Evolutionary conservation across 73 alveolate species (phyloP), one percentile per base, ranked within the genome.

Genomic region (Paraurostyla sp.): DNA sequence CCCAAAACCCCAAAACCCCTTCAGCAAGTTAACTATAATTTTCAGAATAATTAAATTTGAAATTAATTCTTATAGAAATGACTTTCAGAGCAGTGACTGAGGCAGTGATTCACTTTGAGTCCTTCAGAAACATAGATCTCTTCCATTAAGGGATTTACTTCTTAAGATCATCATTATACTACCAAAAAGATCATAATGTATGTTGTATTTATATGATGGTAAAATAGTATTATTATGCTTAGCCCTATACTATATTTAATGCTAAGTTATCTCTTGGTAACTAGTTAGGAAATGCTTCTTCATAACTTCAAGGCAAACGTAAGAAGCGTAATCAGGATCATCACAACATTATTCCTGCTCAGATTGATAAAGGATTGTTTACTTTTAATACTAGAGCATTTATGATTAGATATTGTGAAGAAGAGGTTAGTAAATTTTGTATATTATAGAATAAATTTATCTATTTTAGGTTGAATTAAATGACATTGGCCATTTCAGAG

Each of bases 371-470:
- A 56, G 59, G 80, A 3, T 33, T 36, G n/a, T 42, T 76, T 50
- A 57, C 92, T 46, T 93, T 90, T 95, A 71, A 85, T 49, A 96
- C 98, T 50, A 58, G 96, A 52, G 94, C 96, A 71, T 97, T 97
- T 88, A 56, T 97, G 90, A 96, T 96, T 63, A 85, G 99, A 48
- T 97, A 94, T 76, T 91, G 97, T 59, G 99, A 97, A 84, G 99
- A 97, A 85, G 99, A 97, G 76, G 98, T 62, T 25, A 62, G 54
- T 32, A 6, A 25, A 80, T 42, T 60, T 40, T 42, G 22, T 60
- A n/a, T 56, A 84, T 45, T 71, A 33, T 41, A 45, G 85, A 18
- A 46, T 69, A 43, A 36, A 59, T 18, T 82, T 82, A 29, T 69
- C 62, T 49, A 86, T 75, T 92, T 23, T 36, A 62, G 80, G 80